These are phyloP conservation scores for Hypoxylon sp. DNA, from an alignment of 2,329 filamentous ascomycete species.

Conservation along the genomic window DNA sequence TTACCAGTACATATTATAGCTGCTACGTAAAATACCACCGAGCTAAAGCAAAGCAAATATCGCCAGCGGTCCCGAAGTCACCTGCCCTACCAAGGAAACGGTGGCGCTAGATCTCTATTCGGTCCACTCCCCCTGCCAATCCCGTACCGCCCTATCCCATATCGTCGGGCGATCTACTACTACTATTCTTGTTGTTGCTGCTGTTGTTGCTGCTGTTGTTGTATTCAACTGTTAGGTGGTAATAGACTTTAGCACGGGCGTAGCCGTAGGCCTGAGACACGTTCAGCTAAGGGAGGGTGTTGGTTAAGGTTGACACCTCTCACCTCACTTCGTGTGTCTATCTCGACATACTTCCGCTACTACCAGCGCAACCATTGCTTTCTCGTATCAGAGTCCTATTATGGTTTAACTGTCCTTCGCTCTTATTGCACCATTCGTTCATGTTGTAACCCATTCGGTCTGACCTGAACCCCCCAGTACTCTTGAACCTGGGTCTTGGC, in stretches of 20 bases:
- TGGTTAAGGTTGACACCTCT: constrained; percentile 39
- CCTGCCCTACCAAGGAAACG: constrained; percentile 40
- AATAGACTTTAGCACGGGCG: constrained; percentile 33
- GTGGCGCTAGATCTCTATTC: constrained; percentile 40
- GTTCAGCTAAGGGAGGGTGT: constrained; percentile 28
- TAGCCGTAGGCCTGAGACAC: constrained; percentile 40
- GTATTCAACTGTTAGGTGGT: constrained; percentile 38
- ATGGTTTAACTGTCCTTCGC: constrained; percentile 47
- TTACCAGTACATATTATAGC: constrained; percentile 15
- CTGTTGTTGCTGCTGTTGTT: constrained; percentile 30
- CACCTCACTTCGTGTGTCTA: constrained; percentile 42
- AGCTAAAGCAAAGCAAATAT: constrained; percentile 30
- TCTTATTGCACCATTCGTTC: constrained; percentile 50
- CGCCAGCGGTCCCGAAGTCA: constrained; percentile 35
- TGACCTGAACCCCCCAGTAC: constrained; percentile 44
- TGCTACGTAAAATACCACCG: constrained; percentile 41
- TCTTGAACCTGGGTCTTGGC: constrained; percentile 45
- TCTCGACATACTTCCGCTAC: constrained; percentile 39
- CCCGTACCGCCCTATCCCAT: constrained; percentile 45
- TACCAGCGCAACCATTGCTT: constrained; percentile 46
- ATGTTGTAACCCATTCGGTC: constrained; percentile 51
- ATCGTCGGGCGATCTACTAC: constrained; percentile 37
- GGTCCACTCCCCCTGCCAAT: constrained; percentile 38
- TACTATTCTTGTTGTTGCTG: constrained; percentile 28
- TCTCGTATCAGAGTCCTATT: constrained; percentile 46